phyloP scores from a whole-genome alignment of 768 basidiomycete genomes.

The Trametopsis cervina region DNA sequence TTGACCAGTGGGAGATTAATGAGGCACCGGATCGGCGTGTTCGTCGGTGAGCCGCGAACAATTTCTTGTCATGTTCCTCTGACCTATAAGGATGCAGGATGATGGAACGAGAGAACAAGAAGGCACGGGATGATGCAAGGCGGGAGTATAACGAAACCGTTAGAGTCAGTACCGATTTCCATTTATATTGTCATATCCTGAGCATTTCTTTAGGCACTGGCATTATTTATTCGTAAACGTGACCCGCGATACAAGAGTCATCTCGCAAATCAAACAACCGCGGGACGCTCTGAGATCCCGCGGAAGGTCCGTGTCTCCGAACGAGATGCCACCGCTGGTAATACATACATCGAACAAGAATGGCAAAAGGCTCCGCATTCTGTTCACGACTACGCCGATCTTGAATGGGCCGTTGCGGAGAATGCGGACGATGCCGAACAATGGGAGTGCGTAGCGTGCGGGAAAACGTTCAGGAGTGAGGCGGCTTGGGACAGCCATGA shows the following conservation, averaged over 20 bases:
- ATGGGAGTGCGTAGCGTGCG: slow-evolving; percentile 95
- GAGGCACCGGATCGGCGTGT: slow-evolving; percentile 86
- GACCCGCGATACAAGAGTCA: slow-evolving; percentile 82
- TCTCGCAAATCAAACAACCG: slow-evolving; percentile 29
- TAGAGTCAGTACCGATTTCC: slow-evolving; percentile 68
- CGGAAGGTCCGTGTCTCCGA: too few species aligned
- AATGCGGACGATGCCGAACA: slow-evolving; percentile 61
- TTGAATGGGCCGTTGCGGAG: slow-evolving; percentile 71
- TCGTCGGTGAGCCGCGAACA: slow-evolving; percentile 48
- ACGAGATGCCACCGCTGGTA: slow-evolving; percentile 31
- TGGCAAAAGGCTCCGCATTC: slow-evolving; percentile 69
- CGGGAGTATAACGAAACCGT: slow-evolving; percentile 92
- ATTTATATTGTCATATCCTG: too few species aligned
- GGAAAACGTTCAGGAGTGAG: slow-evolving; percentile 84
- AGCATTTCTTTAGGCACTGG: slow-evolving; percentile 46
- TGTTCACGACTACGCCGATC: slow-evolving; percentile 43
- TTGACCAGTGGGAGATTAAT: slow-evolving; percentile 71
- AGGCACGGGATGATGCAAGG: slow-evolving; percentile 78
- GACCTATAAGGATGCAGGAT: slow-evolving; percentile 34
- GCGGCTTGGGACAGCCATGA: slow-evolving; percentile 97
- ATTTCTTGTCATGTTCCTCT: slow-evolving; percentile 1
- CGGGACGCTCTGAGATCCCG: too few species aligned
- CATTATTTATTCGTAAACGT: slow-evolving; percentile 73
- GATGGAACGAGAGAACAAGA: slow-evolving; percentile 97
- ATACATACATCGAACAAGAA: slow-evolving; percentile 71